Conservation (phyloP, 768 basidiomycete species). For the Tephrocybe sp. region DNA sequence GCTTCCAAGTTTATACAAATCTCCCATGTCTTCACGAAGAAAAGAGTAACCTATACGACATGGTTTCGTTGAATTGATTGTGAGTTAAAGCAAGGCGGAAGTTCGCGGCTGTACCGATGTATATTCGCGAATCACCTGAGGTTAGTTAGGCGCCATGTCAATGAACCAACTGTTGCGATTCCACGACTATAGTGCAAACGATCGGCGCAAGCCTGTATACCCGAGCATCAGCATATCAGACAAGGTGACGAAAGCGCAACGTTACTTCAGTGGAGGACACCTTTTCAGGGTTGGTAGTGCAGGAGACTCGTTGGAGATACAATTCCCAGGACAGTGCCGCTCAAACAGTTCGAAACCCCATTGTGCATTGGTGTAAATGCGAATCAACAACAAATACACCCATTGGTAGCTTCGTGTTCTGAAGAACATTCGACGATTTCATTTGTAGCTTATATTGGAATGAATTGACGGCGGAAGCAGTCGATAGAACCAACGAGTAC, state of each 20-base stretch:
- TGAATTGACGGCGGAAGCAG: not conserved
- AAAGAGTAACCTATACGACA: not conserved
- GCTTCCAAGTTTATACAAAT: not conserved
- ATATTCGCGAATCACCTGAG: not conserved
- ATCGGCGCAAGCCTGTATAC: not conserved
- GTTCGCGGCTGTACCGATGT: not conserved
- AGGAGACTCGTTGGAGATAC: not conserved
- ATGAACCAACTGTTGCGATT: not conserved
- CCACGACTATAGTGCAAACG: not conserved
- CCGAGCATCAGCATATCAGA: not conserved
- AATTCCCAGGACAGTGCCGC: not conserved
- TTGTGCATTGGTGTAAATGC: not conserved
- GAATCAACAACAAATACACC: not conserved
- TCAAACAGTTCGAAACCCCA: not conserved
- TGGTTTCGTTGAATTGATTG: not conserved
- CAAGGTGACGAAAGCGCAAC: not conserved
- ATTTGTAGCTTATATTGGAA: not conserved
- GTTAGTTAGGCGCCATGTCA: not conserved
- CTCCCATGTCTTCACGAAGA: not conserved
- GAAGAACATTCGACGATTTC: not conserved
- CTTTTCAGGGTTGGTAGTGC: not conserved
- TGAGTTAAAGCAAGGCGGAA: not conserved
- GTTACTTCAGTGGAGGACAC: not conserved
- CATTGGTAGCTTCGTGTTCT: not conserved
- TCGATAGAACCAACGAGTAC: not conserved